Percentiles rank a stretch among this genome's conserved stretches.
These are phyloP conservation scores for Heterobasidion annosum DNA, from an alignment of 1,284 basidiomycete genomes.

Conservation along the genomic window DNA sequence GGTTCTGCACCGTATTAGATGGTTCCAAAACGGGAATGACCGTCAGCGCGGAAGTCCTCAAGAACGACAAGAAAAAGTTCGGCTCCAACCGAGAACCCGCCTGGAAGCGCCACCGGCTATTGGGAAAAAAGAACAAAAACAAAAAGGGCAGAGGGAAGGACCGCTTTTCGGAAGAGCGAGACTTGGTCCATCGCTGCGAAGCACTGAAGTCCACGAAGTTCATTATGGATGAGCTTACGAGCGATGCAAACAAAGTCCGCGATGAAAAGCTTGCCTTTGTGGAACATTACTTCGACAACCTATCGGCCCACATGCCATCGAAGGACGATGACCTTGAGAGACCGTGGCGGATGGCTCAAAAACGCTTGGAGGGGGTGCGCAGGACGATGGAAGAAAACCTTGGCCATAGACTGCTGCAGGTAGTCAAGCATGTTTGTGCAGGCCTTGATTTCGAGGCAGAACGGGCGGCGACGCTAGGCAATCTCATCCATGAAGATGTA, in stretches of 20 bases:
- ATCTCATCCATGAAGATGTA: too few relatives aligned
- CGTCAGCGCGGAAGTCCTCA: conserved; percentile 24
- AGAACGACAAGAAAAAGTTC: conserved; percentile 11
- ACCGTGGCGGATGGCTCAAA: background rate
- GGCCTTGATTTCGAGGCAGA: too few relatives aligned
- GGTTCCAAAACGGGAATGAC: conserved; percentile 50
- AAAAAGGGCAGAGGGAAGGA: background rate
- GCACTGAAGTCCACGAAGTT: background rate
- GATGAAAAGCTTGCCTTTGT: background rate
- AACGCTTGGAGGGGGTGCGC: background rate
- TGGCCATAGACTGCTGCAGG: background rate
- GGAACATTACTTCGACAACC: background rate
- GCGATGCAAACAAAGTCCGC: conserved; percentile 2
- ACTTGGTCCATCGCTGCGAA: background rate
- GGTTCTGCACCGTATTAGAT: conserved; percentile 54
- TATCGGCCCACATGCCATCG: background rate
- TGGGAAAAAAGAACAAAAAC: background rate
- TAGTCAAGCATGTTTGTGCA: background rate
- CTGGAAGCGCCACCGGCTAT: conserved; percentile 27
- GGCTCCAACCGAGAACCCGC: conserved; percentile 8
- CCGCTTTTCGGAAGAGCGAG: too few relatives aligned
- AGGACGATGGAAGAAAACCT: background rate
- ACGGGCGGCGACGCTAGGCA: too few relatives aligned
- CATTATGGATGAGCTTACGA: background rate
- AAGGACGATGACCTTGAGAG: background rate